Conservation (phyloP, 805 yeast species). For the Wickerhamomyces xylosicus region DNA sequence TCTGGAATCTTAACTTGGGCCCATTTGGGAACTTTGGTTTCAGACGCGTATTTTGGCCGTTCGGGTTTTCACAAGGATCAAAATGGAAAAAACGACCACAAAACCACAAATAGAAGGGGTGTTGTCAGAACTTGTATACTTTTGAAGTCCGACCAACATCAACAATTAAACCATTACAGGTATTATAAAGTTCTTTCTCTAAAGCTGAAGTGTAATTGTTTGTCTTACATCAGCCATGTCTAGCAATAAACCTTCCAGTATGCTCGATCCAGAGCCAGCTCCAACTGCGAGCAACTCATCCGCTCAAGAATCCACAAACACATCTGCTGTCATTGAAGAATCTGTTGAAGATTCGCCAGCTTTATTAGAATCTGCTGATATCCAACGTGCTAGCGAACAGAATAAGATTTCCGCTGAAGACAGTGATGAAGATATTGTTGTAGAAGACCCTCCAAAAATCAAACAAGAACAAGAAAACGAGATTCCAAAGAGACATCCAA, state of each 20-base stretch:
- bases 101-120: background rate
- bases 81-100: background rate
- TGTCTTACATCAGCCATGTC: background rate
- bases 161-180: too few species aligned
- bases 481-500: background rate
- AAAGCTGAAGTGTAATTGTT: background rate
- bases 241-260: slow-evolving; percentile 1
- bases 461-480: background rate
- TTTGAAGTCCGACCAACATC: too few species aligned
- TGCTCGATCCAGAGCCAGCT: slow-evolving; percentile 8
- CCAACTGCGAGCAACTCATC: background rate
- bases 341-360: background rate
- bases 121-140: too few species aligned
- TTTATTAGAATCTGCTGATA: background rate
- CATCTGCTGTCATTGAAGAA: background rate
- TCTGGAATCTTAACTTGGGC: too few species aligned
- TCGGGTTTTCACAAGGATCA: too few species aligned
- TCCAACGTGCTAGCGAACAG: background rate
- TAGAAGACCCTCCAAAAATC: background rate
- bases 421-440: background rate
- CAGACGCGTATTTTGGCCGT: too few species aligned
- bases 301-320: background rate
- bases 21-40: too few species aligned
- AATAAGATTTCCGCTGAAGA: background rate
- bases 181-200: too few species aligned